Conservation (phyloP, 2,329 filamentous ascomycete species). For the Alternaria sp. region DNA sequence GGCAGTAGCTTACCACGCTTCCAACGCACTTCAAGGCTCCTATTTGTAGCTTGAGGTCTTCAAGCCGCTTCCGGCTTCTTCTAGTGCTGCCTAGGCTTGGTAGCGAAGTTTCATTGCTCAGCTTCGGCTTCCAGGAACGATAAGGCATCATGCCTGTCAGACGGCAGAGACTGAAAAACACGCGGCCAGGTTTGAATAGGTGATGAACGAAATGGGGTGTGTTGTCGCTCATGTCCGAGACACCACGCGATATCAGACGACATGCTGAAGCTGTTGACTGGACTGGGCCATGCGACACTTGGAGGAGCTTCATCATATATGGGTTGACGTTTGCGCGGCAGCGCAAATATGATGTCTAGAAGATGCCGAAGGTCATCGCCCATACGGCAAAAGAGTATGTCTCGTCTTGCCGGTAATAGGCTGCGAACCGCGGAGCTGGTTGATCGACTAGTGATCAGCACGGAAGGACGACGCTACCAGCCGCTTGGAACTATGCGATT, state of each 20-base stretch:
- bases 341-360: neutral
- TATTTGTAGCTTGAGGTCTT: neutral
- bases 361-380: neutral
- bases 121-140: neutral
- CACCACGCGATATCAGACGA: neutral
- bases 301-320: neutral
- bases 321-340: neutral
- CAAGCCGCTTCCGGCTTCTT: neutral
- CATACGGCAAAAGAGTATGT: neutral
- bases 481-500: constrained; percentile 4
- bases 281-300: neutral
- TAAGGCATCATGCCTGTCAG: neutral
- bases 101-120: neutral
- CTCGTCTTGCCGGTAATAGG: neutral
- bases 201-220: neutral
- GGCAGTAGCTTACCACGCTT: neutral
- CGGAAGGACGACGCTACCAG: constrained; percentile 11
- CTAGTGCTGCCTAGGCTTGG: neutral
- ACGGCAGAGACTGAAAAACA: neutral
- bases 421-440: neutral
- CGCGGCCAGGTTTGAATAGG: neutral
- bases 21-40: neutral
- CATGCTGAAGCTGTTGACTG: neutral
- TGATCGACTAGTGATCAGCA: constrained; percentile 3
- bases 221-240: neutral